Conservation (phyloP, 2,329 filamentous ascomycete species). For the Elsinoe necatrix region DNA sequence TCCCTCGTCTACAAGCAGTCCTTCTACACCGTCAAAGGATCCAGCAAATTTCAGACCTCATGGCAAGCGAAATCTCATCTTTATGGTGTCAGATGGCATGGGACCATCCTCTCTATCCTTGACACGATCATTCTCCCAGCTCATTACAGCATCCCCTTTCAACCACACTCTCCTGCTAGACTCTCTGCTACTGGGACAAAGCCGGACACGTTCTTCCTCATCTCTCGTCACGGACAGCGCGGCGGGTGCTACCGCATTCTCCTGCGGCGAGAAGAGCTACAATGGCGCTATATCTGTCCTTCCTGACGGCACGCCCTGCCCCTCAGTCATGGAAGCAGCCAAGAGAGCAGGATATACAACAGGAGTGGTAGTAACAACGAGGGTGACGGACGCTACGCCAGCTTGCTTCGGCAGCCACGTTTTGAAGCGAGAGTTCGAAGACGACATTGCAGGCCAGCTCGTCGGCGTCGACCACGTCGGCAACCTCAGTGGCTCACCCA, state of each 20-base stretch:
- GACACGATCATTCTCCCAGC: constrained; percentile 79
- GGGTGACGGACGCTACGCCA: constrained; percentile 91
- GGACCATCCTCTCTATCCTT: constrained; percentile 82
- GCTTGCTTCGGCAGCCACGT: constrained; percentile 92
- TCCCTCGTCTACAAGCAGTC: neutral
- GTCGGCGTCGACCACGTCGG: constrained; percentile 46
- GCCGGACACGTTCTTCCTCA: constrained; percentile 73
- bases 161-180: constrained; percentile 74
- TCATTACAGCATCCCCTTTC: constrained; percentile 61
- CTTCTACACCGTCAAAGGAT: neutral
- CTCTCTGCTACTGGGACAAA: constrained; percentile 81
- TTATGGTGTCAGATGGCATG: constrained; percentile 99
- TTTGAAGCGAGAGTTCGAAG: constrained; percentile 68
- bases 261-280: constrained; percentile 87
- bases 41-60: constrained; percentile 22
- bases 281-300: constrained; percentile 91
- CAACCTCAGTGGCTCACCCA: constrained; percentile 60
- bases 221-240: constrained; percentile 91
- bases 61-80: constrained; percentile 85
- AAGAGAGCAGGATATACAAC: constrained; percentile 87
- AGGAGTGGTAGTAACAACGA: constrained; percentile 87
- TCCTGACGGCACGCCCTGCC: constrained; percentile 77
- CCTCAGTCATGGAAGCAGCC: constrained; percentile 86
- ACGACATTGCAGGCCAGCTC: constrained; percentile 87
- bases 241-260: constrained; percentile 94